Percentiles rank a stretch among this genome's conserved stretches.
Evolutionary conservation across 805 yeast species (phyloP).

Genomic region (Wickerhamomyces mucosus): DNA sequence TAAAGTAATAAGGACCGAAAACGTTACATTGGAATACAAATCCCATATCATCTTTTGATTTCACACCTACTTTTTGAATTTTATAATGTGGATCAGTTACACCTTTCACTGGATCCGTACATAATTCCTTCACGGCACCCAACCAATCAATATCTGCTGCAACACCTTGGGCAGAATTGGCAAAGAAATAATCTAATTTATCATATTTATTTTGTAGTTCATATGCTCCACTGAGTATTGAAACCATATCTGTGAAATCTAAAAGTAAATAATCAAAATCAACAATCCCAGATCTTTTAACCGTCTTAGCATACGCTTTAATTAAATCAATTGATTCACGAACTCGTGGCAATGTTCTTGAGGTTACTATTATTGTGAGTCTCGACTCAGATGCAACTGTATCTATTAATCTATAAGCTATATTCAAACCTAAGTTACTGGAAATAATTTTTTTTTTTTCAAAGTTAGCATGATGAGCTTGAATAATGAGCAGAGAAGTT

Average conservation of each 20-base stretch:
- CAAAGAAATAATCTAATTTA: slow-evolving; percentile 67
- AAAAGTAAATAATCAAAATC: slow-evolving; percentile 84
- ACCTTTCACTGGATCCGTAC: slow-evolving; percentile 60
- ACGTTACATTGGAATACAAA: slow-evolving; percentile 90
- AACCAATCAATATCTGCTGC: slow-evolving; percentile 83
- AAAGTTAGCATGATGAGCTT: not conserved
- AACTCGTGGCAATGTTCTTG: slow-evolving; percentile 80
- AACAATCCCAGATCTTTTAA: slow-evolving; percentile 43
- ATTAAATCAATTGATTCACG: slow-evolving; percentile 60
- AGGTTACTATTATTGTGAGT: slow-evolving; percentile 77
- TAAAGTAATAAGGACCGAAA: slow-evolving; percentile 87
- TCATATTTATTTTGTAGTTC: slow-evolving; percentile 58
- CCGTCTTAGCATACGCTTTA: slow-evolving; percentile 31
- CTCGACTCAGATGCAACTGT: slow-evolving; percentile 41
- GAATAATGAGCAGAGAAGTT: not conserved
- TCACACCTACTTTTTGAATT: slow-evolving; percentile 70
- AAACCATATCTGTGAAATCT: slow-evolving; percentile 88
- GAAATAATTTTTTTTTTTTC: too few relatives aligned
- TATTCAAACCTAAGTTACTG: slow-evolving; percentile 75
- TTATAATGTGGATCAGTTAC: slow-evolving; percentile 87
- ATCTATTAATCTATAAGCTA: slow-evolving; percentile 71
- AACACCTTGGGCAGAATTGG: slow-evolving; percentile 87
- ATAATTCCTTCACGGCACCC: slow-evolving; percentile 61
- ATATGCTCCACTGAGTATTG: slow-evolving; percentile 63
- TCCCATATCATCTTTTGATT: slow-evolving; percentile 73